phyloP scores from a whole-genome alignment of 352 stramenopile species.

The Globisporangium heterothallicum region DNA sequence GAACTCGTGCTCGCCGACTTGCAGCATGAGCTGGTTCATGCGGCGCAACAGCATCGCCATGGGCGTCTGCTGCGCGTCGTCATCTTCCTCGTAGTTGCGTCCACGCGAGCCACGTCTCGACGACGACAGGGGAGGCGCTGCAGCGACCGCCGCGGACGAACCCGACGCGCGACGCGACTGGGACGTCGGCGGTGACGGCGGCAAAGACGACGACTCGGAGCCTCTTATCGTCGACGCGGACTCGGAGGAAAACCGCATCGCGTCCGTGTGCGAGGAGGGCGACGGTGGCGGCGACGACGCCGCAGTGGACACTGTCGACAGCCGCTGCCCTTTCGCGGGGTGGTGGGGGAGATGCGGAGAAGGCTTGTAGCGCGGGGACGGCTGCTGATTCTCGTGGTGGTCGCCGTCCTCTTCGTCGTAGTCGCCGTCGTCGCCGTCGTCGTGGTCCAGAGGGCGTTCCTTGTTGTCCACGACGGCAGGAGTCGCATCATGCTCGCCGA shows the following conservation, averaged over 20 bases:
- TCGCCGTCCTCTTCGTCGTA: constrained; percentile 14
- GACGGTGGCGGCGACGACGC: constrained; percentile 15
- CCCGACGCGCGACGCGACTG: constrained; percentile 3
- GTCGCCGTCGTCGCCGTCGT: constrained; percentile 17
- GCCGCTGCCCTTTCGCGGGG: constrained; percentile 6
- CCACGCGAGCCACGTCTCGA: constrained; percentile 10
- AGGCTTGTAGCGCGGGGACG: constrained; percentile 7
- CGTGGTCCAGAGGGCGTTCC: constrained; percentile 7
- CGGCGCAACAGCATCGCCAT: constrained; percentile 77
- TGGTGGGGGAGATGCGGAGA: not conserved
- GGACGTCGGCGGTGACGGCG: constrained; percentile 12
- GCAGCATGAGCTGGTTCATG: constrained; percentile 81
- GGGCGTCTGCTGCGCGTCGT: constrained; percentile 30
- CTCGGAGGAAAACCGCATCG: constrained; percentile 13
- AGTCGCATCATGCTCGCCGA: constrained; percentile 40
- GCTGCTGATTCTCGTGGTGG: constrained; percentile 14
- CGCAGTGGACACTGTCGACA: constrained; percentile 13
- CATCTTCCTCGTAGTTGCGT: constrained; percentile 10
- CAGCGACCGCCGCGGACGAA: not conserved
- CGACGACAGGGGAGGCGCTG: constrained; percentile 4
- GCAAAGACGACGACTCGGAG: constrained; percentile 10
- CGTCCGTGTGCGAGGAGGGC: constrained; percentile 5
- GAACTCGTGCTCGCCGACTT: constrained; percentile 81
- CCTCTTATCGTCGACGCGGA: constrained; percentile 5
- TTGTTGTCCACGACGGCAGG: constrained; percentile 11